Percentiles rank a stretch among this genome's conserved stretches.
Evolutionary conservation across 2,329 filamentous ascomycete genomes (phyloP).

Genomic region (Phialophora expanda): DNA sequence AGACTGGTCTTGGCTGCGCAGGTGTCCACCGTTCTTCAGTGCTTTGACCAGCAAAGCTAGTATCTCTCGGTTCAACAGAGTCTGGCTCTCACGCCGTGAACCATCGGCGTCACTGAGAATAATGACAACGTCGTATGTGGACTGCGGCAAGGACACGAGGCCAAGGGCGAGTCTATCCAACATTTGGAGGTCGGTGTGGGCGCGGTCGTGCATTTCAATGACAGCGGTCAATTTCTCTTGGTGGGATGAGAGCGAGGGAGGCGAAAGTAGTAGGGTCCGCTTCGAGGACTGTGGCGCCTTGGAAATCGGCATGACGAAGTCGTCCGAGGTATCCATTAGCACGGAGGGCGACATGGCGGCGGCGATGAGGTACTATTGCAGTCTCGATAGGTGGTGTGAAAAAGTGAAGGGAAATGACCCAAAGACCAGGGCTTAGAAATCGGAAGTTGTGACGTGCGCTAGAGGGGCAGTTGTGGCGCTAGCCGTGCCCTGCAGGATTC

Average conservation of each 20-base stretch:
- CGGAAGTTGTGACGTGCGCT: constrained; percentile 12
- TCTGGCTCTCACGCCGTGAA: constrained; percentile 66
- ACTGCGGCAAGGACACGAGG: constrained; percentile 74
- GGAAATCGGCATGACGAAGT: constrained; percentile 52
- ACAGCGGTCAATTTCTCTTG: constrained; percentile 75
- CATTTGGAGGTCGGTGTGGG: constrained; percentile 90
- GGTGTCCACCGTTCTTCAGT: constrained; percentile 70
- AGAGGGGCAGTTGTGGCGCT: constrained; percentile 16
- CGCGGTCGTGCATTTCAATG: constrained; percentile 74
- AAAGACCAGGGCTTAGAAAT: constrained; percentile 31
- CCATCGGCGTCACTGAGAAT: constrained; percentile 80
- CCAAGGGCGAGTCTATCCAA: constrained; percentile 87
- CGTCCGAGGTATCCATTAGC: constrained; percentile 62
- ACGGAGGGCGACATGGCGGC: constrained; percentile 52
- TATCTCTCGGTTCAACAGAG: constrained; percentile 69
- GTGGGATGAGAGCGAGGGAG: constrained; percentile 85
- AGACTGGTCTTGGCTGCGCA: constrained; percentile 71
- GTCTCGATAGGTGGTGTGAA: constrained; percentile 7
- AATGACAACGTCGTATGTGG: constrained; percentile 82
- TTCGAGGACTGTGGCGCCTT: constrained; percentile 40
- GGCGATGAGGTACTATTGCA: constrained; percentile 1
- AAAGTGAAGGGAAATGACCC: constrained; percentile 10
- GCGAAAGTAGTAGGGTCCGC: constrained; percentile 83
- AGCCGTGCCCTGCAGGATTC: constrained; percentile 4
- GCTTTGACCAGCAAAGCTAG: constrained; percentile 72